Base-by-base conservation (phyloP, 768 basidiomycete genomes). In the Lactifluus hygrophoroides region DNA sequence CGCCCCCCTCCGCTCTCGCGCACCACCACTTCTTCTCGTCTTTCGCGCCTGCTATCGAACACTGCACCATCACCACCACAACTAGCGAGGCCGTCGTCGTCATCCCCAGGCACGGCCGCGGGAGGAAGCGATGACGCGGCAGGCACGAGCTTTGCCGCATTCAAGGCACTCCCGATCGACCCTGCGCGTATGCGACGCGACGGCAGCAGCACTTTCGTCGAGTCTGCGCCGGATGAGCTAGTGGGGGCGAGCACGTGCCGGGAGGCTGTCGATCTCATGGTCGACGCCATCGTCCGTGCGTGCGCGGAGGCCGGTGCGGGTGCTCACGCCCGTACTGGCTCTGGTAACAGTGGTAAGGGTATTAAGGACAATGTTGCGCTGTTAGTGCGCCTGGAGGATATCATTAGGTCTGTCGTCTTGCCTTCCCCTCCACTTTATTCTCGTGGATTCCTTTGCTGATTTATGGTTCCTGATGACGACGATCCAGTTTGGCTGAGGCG, bases 121-220 rank as follows among this genome's bases (percentile, higher is more conserved):
- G 40, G 6, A 6, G 21, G n/a, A 17, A 4, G 27, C 17, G n/a
- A 11, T 4, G 13, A 45, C n/a, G 67, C 68, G 1, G 69, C 68
- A 34, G 74, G 77, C 49, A 76, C 70, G 47, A 75, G 77, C 34
- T 86, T 82, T 68, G 85, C 83, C 13, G 83, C 90, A 13, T 91
- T 92, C 75, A 91, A 91, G 67, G 85, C 82, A 35, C 74, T 93
- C 43, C 87, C 87, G 0, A 80, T 90, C 46, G 86, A 88, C 66
- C 82, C 82, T 32, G 75, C 81, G 14, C 73, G 69, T 34, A 63
- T 71, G 25, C 75, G 80, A 43, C 72, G 79, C 37, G 76, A 42
- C 9, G 47, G 5, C 23, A 23, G 75, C 6, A 78, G 79, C 62
- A 73, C 74, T 45, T 78, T 80, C 64, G 76, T 79, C 19, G 82